These are phyloP conservation scores for Coniferiporia sulphurascens DNA, from an alignment of 1,284 basidiomycete species.

Conservation along the genomic window DNA sequence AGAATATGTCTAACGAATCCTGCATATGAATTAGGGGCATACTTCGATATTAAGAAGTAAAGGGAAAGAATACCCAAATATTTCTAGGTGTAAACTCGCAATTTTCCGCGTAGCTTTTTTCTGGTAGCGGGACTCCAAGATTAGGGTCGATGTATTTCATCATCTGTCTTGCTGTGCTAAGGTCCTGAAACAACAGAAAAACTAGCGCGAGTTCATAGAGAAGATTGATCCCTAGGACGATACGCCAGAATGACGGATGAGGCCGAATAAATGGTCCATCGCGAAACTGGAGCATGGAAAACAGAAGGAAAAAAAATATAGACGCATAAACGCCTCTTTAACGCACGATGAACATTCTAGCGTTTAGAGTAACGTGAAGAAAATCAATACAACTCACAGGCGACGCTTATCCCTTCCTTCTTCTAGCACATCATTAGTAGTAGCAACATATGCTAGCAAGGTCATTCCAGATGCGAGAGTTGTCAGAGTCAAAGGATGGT, in stretches of 20 bases:
- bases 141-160: constrained; percentile 70
- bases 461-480: constrained; percentile 60
- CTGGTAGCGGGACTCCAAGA: constrained; percentile 68
- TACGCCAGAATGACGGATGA: constrained; percentile 72
- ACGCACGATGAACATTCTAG: constrained; percentile 10
- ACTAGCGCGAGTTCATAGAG: constrained; percentile 77
- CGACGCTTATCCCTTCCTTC: constrained; percentile 75
- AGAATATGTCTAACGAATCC: constrained; percentile 80
- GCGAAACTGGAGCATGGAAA: constrained; percentile 81
- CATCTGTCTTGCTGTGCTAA: constrained; percentile 70
- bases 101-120: constrained; percentile 80
- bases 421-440: constrained; percentile 69
- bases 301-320: constrained; percentile 63
- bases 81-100: constrained; percentile 60
- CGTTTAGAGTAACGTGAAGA: background rate
- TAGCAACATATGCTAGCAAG: constrained; percentile 72
- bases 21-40: constrained; percentile 27
- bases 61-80: constrained; percentile 54
- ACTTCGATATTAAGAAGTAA: constrained; percentile 13
- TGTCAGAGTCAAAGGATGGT: constrained; percentile 73
- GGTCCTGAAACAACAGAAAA: constrained; percentile 79
- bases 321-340: constrained; percentile 67
- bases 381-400: constrained; percentile 50
- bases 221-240: constrained; percentile 71
- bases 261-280: constrained; percentile 78